Percentiles rank a stretch among this genome's conserved stretches.
phyloP scores from a whole-genome alignment of 2,329 filamentous ascomycete genomes.

The Tricladium varicosporioides region DNA sequence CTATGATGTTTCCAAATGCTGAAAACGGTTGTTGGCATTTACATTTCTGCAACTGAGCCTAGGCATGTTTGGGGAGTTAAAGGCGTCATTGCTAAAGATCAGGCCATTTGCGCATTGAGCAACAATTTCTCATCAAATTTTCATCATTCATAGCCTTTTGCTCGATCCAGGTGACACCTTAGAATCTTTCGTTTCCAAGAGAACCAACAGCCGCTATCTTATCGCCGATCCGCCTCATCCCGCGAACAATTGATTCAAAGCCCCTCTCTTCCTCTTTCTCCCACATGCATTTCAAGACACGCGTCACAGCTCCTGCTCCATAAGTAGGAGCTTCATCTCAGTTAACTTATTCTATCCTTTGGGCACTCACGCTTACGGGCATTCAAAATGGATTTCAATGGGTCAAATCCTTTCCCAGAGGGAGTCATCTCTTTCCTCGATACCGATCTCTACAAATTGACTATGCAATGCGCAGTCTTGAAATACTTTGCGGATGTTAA shows the following conservation, averaged over 20 bases:
- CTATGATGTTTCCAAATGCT: too few relatives aligned
- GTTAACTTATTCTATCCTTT: neutral
- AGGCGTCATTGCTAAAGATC: too few relatives aligned
- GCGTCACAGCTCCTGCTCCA: neutral
- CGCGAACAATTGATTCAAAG: neutral
- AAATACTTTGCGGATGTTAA: conserved; percentile 83
- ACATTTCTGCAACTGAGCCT: too few relatives aligned
- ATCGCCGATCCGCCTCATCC: neutral
- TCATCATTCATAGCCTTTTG: too few relatives aligned
- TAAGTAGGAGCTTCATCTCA: neutral
- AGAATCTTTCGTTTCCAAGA: neutral
- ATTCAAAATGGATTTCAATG: conserved; percentile 60
- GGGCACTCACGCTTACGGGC: neutral
- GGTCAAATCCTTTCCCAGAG: conserved; percentile 65
- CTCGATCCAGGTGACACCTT: neutral
- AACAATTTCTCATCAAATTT: too few relatives aligned
- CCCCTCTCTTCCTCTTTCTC: neutral
- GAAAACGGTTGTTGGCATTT: too few relatives aligned
- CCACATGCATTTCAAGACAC: neutral
- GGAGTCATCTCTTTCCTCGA: conserved; percentile 81
- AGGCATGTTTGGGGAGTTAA: too few relatives aligned
- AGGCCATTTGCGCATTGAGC: too few relatives aligned
- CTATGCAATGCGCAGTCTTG: conserved; percentile 96
- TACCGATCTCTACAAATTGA: conserved; percentile 84
- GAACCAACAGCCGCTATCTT: neutral